phyloP scores from a whole-genome alignment of 805 yeast species.

The Hanseniaspora valbyensis region DNA sequence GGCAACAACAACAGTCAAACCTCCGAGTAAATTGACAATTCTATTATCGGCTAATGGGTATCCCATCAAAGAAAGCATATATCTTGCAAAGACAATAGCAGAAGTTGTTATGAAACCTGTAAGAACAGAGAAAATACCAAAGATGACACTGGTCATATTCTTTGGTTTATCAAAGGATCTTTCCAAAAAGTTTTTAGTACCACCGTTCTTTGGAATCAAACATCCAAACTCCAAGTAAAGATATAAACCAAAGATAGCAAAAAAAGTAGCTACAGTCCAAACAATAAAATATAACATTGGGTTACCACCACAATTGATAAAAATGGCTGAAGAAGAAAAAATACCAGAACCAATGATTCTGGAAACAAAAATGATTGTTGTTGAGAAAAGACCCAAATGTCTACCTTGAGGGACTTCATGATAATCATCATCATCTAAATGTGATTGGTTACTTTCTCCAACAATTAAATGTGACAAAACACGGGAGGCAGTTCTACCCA shows the following conservation, averaged over 20 bases:
- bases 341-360: slow-evolving; percentile 72
- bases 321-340: slow-evolving; percentile 60
- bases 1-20: slow-evolving; percentile 30
- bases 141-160: slow-evolving; percentile 42
- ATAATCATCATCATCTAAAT: slow-evolving; percentile 13
- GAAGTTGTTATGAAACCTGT: slow-evolving; percentile 49
- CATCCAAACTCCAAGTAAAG: slow-evolving; percentile 62
- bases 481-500: slow-evolving; percentile 5
- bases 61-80: slow-evolving; percentile 37
- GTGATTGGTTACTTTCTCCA: slow-evolving; percentile 7
- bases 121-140: slow-evolving; percentile 38
- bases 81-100: slow-evolving; percentile 53
- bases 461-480: slow-evolving; percentile 10
- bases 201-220: slow-evolving; percentile 63
- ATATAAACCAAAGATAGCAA: slow-evolving; percentile 57
- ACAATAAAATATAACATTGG: slow-evolving; percentile 47
- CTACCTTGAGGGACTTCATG: slow-evolving; percentile 54
- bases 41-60: slow-evolving; percentile 28
- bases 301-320: slow-evolving; percentile 58
- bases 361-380: slow-evolving; percentile 52
- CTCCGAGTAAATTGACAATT: slow-evolving; percentile 35
- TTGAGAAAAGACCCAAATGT: slow-evolving; percentile 59
- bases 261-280: slow-evolving; percentile 52
- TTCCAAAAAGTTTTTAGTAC: slow-evolving; percentile 62
- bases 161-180: slow-evolving; percentile 52